Conservation (phyloP, 495 filamentous ascomycete genomes). For the Xylaria castorea region DNA sequence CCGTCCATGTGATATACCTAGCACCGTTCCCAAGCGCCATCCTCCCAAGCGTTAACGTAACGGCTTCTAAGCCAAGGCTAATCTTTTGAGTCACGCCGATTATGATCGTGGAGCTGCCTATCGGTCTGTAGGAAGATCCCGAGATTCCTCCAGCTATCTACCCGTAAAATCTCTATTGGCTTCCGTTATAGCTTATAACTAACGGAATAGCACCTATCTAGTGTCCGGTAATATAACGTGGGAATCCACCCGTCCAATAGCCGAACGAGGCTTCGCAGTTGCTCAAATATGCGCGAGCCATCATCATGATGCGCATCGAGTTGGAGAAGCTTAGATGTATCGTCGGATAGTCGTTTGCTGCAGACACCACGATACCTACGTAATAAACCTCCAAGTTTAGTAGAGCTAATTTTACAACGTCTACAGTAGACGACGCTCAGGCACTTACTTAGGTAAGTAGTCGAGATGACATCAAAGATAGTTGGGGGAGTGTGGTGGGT, state of each 20-base stretch:
- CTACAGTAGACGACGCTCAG: neutral
- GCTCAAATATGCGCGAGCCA: neutral
- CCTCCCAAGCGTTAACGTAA: neutral
- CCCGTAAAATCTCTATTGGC: conserved; percentile 21
- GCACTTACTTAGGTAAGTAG: neutral
- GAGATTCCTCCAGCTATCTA: conserved; percentile 27
- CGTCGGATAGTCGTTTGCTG: neutral
- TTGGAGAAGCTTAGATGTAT: neutral
- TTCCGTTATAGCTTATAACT: neutral
- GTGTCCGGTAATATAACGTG: neutral
- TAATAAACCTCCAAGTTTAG: neutral
- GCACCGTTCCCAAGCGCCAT: neutral
- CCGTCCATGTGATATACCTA: conserved; percentile 3
- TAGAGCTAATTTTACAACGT: neutral
- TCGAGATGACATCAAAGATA: conserved; percentile 22
- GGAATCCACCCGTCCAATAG: neutral
- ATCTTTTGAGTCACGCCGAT: conserved; percentile 13
- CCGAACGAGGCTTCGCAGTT: neutral
- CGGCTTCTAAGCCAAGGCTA: conserved; percentile 4
- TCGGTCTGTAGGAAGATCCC: conserved; percentile 20
- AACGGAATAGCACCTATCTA: neutral
- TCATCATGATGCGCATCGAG: neutral
- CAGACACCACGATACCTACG: neutral
- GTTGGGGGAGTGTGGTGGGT: neutral
- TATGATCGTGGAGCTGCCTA: neutral